Evolutionary conservation across 768 basidiomycete genomes (phyloP).

Genomic region (Suillus subluteus): DNA sequence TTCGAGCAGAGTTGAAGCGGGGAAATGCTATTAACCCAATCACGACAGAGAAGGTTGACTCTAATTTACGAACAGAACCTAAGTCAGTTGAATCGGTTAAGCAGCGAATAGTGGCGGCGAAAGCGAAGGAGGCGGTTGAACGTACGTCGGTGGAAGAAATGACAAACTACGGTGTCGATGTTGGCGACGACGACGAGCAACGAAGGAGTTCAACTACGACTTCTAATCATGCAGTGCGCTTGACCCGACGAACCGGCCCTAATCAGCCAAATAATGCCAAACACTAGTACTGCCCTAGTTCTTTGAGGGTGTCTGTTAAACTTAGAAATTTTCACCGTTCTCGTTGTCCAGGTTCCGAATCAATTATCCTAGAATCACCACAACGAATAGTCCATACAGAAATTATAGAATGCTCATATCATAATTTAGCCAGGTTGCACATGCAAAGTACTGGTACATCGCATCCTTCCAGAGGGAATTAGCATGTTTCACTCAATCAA

Average conservation of each 20-base stretch:
- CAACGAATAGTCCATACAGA: conserved; percentile 24
- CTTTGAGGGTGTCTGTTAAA: background rate
- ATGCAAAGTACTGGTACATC: conserved; percentile 38
- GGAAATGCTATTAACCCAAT: conserved; percentile 27
- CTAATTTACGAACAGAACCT: conserved; percentile 25
- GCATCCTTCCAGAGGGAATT: conserved; percentile 19
- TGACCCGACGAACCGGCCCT: conserved; percentile 36
- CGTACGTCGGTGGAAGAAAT: conserved; percentile 23
- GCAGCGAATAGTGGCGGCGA: conserved; percentile 9
- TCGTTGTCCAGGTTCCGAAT: conserved; percentile 1
- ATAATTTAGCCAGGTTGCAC: conserved; percentile 25
- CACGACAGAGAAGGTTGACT: conserved; percentile 30
- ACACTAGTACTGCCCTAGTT: conserved; percentile 6
- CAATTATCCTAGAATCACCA: conserved; percentile 6
- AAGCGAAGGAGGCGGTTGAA: conserved; percentile 11
- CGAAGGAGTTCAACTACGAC: conserved; percentile 29
- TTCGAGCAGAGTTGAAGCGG: conserved; percentile 22
- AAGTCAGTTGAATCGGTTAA: conserved; percentile 23
- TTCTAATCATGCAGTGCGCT: conserved; percentile 21
- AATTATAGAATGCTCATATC: conserved; percentile 28
- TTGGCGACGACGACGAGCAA: conserved; percentile 33
- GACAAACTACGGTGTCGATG: conserved; percentile 27
- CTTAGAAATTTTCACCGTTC: background rate
- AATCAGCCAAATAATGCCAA: conserved; percentile 38
- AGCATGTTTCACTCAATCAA: conserved; percentile 10